These are phyloP conservation scores for Elymus sibiricus DNA, from an alignment of 176 grass and related monocot species.

Conservation along the genomic window DNA sequence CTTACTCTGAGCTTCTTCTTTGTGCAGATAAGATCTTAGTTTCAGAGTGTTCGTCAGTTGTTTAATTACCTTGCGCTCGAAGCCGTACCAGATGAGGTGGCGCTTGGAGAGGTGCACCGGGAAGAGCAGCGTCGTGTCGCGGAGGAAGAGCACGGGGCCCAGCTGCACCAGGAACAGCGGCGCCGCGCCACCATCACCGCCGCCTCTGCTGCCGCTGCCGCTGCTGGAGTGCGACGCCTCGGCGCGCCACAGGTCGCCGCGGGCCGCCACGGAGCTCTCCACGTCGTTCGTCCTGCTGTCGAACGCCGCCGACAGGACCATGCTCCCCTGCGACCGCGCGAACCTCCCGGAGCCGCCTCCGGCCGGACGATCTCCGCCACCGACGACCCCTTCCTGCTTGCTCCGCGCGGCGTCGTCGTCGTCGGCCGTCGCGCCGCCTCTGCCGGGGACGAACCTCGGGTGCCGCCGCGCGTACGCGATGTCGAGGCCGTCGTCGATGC, in stretches of 20 bases:
- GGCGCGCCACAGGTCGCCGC: constrained; percentile 57
- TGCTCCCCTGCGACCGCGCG: constrained; percentile 47
- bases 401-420: background rate
- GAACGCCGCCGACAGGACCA: constrained; percentile 52
- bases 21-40: background rate
- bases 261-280: constrained; percentile 65
- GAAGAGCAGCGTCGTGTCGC: constrained; percentile 56
- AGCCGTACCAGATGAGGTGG: constrained; percentile 76
- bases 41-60: background rate
- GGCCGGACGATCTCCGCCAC: background rate
- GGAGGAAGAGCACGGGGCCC: constrained; percentile 62
- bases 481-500: constrained; percentile 39
- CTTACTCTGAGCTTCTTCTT: too few relatives aligned
- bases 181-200: background rate
- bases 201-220: background rate
- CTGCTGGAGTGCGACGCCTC: constrained; percentile 53
- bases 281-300: constrained; percentile 54
- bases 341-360: constrained; percentile 6
- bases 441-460: background rate
- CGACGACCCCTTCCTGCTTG: background rate
- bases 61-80: constrained; percentile 51
- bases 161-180: constrained; percentile 63
- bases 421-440: background rate
- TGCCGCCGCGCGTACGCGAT: background rate
- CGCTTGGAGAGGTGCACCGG: constrained; percentile 70